Evolutionary conservation across 805 yeast genomes (phyloP), one percentile per base, ranked within the genome.

Genomic region (Barnettozyma sucrosica): DNA sequence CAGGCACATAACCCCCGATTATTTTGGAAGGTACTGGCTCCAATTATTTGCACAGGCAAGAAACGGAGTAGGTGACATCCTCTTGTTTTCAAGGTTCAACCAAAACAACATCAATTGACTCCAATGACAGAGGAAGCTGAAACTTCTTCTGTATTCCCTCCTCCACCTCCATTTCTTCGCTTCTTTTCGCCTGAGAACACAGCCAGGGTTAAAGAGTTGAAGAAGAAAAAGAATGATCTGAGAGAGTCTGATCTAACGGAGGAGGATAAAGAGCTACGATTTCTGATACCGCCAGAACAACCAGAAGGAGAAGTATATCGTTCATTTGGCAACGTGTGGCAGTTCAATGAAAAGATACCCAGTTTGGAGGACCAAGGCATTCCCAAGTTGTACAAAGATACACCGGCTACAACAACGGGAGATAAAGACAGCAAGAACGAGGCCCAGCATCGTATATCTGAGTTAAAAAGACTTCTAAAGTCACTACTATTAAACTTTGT

Each of bases 301-400:
- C 93, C 93, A 1, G 59, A 65, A n/a, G 76, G 78, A 5, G 74
- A 75, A 8, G 78, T 80, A 26, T 92, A 92, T 62, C 68, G 96
- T 41, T 86, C 92, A 1, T 93, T 89, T 66, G 99, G 99, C 6
- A 85, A 84, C 54, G 69, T 88, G 16, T 92, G 99, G 99, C 83
- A 85, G 56, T 65, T 65, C 40, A 60, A 76, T 28, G 96, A 92
- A 61, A 80, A 78, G 55, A 75, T 89, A 39, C 93, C 95, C 1
- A 78, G 84, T 20, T 69, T 93, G 21, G 76, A 78, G 47, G 87
- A 83, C 24, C 77, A 86, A 60, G 96, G 96, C 0, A 80, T 90
- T 58, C 70, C 73, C 18, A 95, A 89, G 61, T 67, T 92, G 44
- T 90, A 89, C 61, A 61, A 63, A 39, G 67, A 55, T 26, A 8